Base-by-base conservation (phyloP, 2,329 filamentous ascomycete genomes). In the Verticillium tricorpus region DNA sequence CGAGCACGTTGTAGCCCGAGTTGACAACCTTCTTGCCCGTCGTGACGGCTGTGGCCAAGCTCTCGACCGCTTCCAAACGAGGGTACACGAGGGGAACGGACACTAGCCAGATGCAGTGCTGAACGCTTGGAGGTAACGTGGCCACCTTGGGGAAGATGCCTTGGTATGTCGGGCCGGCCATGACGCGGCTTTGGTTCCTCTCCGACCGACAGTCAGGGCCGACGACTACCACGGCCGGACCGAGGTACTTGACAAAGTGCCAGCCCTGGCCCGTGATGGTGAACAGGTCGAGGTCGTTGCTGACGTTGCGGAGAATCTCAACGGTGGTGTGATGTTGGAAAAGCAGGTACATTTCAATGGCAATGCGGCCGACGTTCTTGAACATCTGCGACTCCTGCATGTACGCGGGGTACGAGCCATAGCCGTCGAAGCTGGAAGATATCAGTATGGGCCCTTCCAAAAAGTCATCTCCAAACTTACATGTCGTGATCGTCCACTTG, bases 351-450 rank as follows among this genome's bases (percentile, higher is more conserved):
- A 97, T 97, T 68, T 98, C 93, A 61, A 96, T 93, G 25, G 93
- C 95, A 64, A 99, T 89, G 40, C 95, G 88, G 28, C 95, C 95
- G 70, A 98, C 96, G 72, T 98, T 98, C 78, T 96, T 97, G 82
- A 99, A 98, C 78, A 98, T 93, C 66, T 96, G 90, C 19, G 93
- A 97, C 67, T 91, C 91, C 72, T 99, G 95, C 94, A 99, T 98
- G 73, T 98, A 96, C 65, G 97, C 93, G 0, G 95, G 95, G 70
- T 98, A 99, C 1, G 93, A 97, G 34, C 95, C 95, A 69, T 95
- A 99, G 31, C 95, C 95, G 71, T 99, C 95, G 69, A 99, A 99
- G 62, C 92, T 96, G 65, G 1, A 11, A 11, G 11, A n/a, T 8
- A n/a, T 50, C n/a, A 50, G 19, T 22, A 1, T 50, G 11, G 19